phyloP scores from a whole-genome alignment of 805 yeast species.

The Metschnikowia proteae region DNA sequence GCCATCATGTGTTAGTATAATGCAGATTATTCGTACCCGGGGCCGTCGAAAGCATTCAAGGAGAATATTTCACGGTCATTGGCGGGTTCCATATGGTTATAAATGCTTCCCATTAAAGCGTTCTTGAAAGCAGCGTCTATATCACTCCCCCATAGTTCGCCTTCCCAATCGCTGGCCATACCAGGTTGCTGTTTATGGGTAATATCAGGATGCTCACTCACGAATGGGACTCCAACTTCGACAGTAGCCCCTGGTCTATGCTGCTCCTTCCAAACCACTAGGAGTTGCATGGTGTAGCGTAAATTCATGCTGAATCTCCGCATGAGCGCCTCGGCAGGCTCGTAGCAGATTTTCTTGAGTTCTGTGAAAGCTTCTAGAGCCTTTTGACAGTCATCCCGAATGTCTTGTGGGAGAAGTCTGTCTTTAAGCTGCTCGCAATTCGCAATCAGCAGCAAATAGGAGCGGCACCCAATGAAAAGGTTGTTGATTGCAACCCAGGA shows the following conservation, averaged over 20 bases:
- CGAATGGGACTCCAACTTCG: not conserved
- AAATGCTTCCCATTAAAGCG: not conserved
- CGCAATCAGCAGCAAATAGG: conserved; percentile 12
- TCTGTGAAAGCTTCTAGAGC: conserved; percentile 4
- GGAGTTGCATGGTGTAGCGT: not conserved
- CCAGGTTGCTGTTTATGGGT: not conserved
- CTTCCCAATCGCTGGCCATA: not conserved
- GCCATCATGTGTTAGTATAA: too few relatives aligned
- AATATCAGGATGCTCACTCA: not conserved
- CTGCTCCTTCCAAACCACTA: not conserved
- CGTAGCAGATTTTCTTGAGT: conserved; percentile 6
- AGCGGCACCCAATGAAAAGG: conserved; percentile 9
- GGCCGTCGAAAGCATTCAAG: not conserved
- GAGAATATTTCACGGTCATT: not conserved
- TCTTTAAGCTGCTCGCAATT: not conserved
- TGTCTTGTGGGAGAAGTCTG: not conserved
- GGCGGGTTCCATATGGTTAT: not conserved
- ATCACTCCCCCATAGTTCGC: not conserved
- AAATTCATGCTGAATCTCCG: not conserved
- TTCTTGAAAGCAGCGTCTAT: not conserved
- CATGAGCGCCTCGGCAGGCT: conserved; percentile 5
- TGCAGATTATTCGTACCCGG: not conserved
- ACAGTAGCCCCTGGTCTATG: not conserved
- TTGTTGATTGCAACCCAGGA: conserved; percentile 19
- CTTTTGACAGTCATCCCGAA: conserved; percentile 3